Base-by-base conservation (phyloP, 306 rosid species). In the Oemleria cerasiformis region DNA sequence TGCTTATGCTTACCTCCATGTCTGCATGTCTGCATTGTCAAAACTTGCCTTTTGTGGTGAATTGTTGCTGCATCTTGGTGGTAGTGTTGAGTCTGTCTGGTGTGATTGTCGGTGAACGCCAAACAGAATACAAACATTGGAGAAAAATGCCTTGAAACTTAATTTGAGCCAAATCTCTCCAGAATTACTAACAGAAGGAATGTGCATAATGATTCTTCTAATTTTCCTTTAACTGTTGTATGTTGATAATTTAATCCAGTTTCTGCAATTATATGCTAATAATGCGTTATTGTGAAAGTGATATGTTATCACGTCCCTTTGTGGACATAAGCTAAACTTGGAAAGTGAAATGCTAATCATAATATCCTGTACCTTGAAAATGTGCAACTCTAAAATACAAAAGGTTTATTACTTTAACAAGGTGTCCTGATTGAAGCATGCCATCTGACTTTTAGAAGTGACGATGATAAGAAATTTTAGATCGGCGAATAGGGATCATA, bases 361-460 rank as follows among this genome's bases (percentile, higher is more conserved):
- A 49, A n/a, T 36, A 11, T 13, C 54, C 23, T 66, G 43, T 57
- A 58, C 4, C 30, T 43, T 50, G 25, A 63, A 72, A 63, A 14
- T 8, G 13, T 20, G 5, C 10, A 65, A 44, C 55, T 6, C 63
- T 34, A 57, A 20, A 34, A 40, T 12, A 34, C 50, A 36, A 75
- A 44, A 56, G 15, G 25, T 16, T 13, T 30, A 1, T 1, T 4
- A 30, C 36, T 30, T 30, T 7, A 58, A 60, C 7, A 0, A 69
- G 16, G 14, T 67, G 73, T 47, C 63, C 50, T 51, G 58, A 76
- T 38, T 51, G 55, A 58, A 61, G 59, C 54, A 25, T 34, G 58
- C 42, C 63, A 69, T 43, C 71, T 34, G 12, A 10, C 54, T 7
- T 47, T 36, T 69, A 20, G 12, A 54, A 17, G 36, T 40, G 51